Conservation (phyloP, 257 asterid species). For the Capsicum rhomboideum region DNA sequence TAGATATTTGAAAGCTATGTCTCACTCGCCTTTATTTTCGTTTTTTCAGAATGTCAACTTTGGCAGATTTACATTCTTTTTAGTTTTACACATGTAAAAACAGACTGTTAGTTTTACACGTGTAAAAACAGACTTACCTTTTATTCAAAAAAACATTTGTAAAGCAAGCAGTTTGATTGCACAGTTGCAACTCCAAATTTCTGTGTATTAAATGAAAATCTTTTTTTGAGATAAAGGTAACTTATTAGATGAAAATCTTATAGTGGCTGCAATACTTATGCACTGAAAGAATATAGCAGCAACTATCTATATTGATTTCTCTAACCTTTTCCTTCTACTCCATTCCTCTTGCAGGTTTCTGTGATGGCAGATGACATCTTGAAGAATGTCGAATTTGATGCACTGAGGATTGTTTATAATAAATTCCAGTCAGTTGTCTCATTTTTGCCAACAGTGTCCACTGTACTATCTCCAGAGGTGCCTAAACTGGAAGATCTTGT, state of each 20-base stretch:
- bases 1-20: not conserved
- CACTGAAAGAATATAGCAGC: not conserved
- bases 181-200: not conserved
- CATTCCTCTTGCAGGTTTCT: conserved; percentile 55
- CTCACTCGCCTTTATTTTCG: not conserved
- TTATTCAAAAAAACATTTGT: not conserved
- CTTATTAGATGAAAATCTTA: not conserved
- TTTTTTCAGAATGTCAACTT: not conserved
- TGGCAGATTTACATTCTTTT: not conserved
- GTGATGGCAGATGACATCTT: conserved; percentile 95
- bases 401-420: conserved; percentile 76
- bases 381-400: conserved; percentile 88
- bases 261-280: not conserved
- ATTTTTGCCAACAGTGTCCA: conserved; percentile 67
- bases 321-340: conserved; percentile 1
- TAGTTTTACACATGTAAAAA: not conserved
- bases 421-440: conserved; percentile 86
- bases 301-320: not conserved
- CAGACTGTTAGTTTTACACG: not conserved
- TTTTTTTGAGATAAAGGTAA: too few relatives aligned
- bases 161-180: not conserved
- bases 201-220: not conserved
- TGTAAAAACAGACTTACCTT: not conserved
- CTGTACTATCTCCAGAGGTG: conserved; percentile 96
- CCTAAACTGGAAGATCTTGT: conserved; percentile 1